Evolutionary conservation across 2,329 filamentous ascomycete genomes (phyloP).

Genomic region (Sodiomyces alkalinus): DNA sequence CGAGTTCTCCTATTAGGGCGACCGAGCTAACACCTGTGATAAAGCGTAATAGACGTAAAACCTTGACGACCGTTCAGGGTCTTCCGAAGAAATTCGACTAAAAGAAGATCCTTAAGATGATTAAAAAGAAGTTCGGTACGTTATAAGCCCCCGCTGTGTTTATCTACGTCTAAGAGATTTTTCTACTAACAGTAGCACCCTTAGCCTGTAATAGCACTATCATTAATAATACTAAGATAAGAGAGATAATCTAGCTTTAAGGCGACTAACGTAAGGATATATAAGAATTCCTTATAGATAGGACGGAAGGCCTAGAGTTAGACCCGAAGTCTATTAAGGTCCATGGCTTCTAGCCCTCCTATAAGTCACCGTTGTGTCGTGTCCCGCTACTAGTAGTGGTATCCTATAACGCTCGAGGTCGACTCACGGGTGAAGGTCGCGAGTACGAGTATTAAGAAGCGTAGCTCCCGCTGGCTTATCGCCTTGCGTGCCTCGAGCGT

Average conservation of each 20-base stretch:
- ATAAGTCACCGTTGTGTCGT: conserved; percentile 24
- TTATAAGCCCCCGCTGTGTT: conserved; percentile 3
- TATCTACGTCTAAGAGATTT: conserved; percentile 8
- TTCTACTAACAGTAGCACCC: too few relatives aligned
- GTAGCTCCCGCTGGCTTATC: background rate
- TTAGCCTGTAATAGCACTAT: conserved; percentile 99
- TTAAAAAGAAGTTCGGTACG: conserved; percentile 98
- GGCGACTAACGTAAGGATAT: conserved; percentile 98
- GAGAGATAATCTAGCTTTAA: conserved; percentile 98
- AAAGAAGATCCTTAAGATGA: conserved; percentile 99
- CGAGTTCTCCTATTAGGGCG: too few relatives aligned
- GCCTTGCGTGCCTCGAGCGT: background rate
- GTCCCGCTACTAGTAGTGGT: too few relatives aligned
- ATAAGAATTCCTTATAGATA: conserved; percentile 91
- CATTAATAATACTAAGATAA: conserved; percentile 89
- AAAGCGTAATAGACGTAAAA: conserved; percentile 99
- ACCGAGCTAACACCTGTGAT: too few relatives aligned
- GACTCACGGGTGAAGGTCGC: conserved; percentile 5
- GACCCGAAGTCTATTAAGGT: conserved; percentile 97
- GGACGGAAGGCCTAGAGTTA: conserved; percentile 85
- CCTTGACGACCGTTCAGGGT: conserved; percentile 98
- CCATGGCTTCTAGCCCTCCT: conserved; percentile 27
- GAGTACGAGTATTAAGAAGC: conserved; percentile 9
- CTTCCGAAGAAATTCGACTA: conserved; percentile 97
- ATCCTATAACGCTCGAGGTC: conserved; percentile 15